Evolutionary conservation across 768 basidiomycete species (phyloP), one percentile per base, ranked within the genome.

Genomic region (Suillus discolor): DNA sequence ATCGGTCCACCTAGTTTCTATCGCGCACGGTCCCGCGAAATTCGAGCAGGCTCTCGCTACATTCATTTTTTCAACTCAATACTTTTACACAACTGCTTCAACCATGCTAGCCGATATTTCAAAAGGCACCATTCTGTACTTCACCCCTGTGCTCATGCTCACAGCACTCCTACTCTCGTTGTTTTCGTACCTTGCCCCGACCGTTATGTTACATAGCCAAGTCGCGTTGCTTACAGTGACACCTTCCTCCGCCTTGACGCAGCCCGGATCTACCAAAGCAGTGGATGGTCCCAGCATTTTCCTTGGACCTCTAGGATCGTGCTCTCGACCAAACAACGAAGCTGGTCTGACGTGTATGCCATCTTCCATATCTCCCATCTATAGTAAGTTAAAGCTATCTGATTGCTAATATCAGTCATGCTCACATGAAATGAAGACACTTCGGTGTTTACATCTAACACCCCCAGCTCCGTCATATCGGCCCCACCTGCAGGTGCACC

Each of bases 61-160:
- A 42, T 42, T 42, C 59, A 41, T 42, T 60, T 60, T 60, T 20
- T 36, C 11, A 55, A n/a, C 25, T 25, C 39, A 9, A 60, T 20
- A 11, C 18, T 42, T 11, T 39, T 28, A 41, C 39, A 5, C 34
- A 25, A 25, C 16, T 41, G 4, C 6, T 60, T 31, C 12, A 31
- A 80, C 61, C 70, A 94, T 93, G 92, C 87, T 93, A 71, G 79
- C 87, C 66, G 84, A 85, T 69, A 81, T 92, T 49, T 89, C 90
- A 16, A 92, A 88, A 81, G 84, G 85, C 63, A 79, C 86, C 69
- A 87, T 84, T 62, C 80, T 90, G 62, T 92, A 89, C 72, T 81
- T 93, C 61, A 83, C 90, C 2, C 89, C 90, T 28, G 28, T 91
- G 6, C 78, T 93, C 59, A 83, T 86, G 66, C 78, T 93, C 51